Percentiles rank a stretch among this genome's conserved stretches.
phyloP scores from a whole-genome alignment of 2,329 filamentous ascomycete genomes.

The Ophiostoma triangulosporum region DNA sequence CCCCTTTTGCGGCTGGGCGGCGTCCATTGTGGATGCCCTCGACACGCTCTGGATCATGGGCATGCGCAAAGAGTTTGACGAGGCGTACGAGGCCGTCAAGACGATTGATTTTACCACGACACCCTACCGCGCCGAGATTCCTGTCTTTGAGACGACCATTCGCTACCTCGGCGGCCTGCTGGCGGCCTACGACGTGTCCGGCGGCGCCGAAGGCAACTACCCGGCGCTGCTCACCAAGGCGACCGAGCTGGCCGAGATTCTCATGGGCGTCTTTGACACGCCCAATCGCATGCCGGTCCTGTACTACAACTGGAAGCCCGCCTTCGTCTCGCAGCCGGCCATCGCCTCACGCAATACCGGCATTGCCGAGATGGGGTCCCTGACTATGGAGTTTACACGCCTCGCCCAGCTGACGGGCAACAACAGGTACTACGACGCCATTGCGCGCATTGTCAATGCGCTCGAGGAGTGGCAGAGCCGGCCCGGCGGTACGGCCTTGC shows the following conservation, averaged over 20 bases:
- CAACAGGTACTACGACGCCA: slow-evolving; percentile 76
- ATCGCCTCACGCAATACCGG: slow-evolving; percentile 43
- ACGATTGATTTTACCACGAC: slow-evolving; percentile 75
- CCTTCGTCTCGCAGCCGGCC: slow-evolving; percentile 48
- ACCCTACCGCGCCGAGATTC: slow-evolving; percentile 49
- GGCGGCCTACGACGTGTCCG: slow-evolving; percentile 76
- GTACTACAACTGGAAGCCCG: slow-evolving; percentile 65
- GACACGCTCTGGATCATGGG: slow-evolving; percentile 85
- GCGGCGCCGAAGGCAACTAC: slow-evolving; percentile 41
- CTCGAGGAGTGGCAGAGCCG: slow-evolving; percentile 61
- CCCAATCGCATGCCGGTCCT: slow-evolving; percentile 85
- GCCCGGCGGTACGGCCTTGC: slow-evolving; percentile 44
- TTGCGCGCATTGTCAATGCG: slow-evolving; percentile 72
- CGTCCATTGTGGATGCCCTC: slow-evolving; percentile 68
- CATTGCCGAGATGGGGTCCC: slow-evolving; percentile 61
- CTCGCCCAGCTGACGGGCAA: slow-evolving; percentile 74
- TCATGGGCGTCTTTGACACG: slow-evolving; percentile 78
- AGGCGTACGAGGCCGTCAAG: slow-evolving; percentile 55
- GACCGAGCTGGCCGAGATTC: slow-evolving; percentile 62
- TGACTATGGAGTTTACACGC: slow-evolving; percentile 80
- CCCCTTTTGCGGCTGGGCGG: slow-evolving; percentile 85
- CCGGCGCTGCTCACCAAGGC: slow-evolving; percentile 62
- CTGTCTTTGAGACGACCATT: slow-evolving; percentile 88
- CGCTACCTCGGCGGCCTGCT: slow-evolving; percentile 79
- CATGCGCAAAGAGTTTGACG: slow-evolving; percentile 63